Conservation (phyloP, 805 yeast genomes). For the Brettanomyces sp. region DNA sequence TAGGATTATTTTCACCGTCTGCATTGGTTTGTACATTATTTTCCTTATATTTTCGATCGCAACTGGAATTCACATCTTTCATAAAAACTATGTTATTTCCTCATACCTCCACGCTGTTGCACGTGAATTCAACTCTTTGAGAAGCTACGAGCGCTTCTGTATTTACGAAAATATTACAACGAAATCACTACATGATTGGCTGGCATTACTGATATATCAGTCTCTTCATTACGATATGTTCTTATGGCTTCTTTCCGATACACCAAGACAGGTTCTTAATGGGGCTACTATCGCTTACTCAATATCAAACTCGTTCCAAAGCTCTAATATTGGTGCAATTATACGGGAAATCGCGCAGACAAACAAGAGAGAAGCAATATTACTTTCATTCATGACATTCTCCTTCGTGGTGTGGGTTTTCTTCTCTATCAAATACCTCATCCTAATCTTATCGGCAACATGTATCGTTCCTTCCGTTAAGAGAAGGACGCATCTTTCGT, state of each 20-base stretch:
- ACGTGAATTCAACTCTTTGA: conserved; percentile 44
- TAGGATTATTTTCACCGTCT: conserved; percentile 35
- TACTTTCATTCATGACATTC: conserved; percentile 65
- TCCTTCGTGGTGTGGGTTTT: conserved; percentile 68
- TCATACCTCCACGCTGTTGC: conserved; percentile 64
- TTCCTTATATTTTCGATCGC: conserved; percentile 47
- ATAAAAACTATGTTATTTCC: conserved; percentile 56
- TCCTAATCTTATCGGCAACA: conserved; percentile 13
- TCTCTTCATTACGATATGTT: conserved; percentile 55
- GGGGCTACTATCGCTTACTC: conserved; percentile 59
- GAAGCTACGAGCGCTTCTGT: conserved; percentile 59
- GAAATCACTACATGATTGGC: conserved; percentile 58
- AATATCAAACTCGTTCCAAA: conserved; percentile 32
- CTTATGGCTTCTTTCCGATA: conserved; percentile 60
- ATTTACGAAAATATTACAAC: conserved; percentile 59
- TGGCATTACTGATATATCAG: conserved; percentile 55
- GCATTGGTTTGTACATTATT: conserved; percentile 63
- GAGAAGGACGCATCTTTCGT: conserved; percentile 5
- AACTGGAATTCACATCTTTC: conserved; percentile 48
- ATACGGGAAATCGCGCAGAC: conserved; percentile 50
- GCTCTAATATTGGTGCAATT: conserved; percentile 31
- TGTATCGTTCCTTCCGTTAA: conserved; percentile 11
- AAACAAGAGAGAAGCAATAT: conserved; percentile 58
- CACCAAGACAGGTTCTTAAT: conserved; percentile 82
- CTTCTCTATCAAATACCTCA: conserved; percentile 30